These are phyloP conservation scores for Microcera coccophila DNA, from an alignment of 2,329 filamentous ascomycete species.

Conservation along the genomic window DNA sequence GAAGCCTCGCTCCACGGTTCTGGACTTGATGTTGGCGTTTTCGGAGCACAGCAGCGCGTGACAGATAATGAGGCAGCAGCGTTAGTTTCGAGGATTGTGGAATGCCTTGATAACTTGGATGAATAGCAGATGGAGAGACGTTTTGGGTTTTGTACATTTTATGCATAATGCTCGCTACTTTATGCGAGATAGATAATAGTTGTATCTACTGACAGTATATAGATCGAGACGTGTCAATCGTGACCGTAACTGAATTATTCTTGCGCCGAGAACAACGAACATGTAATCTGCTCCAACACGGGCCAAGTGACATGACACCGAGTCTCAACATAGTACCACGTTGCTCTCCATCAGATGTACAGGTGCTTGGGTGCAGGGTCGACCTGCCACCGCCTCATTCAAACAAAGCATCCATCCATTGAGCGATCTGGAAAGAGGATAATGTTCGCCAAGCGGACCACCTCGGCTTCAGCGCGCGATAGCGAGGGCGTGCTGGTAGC, in stretches of 20 bases:
- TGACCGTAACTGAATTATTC: too few relatives aligned
- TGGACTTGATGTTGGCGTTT: slow-evolving; percentile 39
- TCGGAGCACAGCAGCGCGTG: slow-evolving; percentile 32
- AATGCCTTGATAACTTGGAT: slow-evolving; percentile 12
- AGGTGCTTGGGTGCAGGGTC: too few relatives aligned
- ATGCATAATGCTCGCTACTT: too few relatives aligned
- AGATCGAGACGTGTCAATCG: too few relatives aligned
- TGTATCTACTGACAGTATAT: too few relatives aligned
- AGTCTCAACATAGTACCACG: not conserved
- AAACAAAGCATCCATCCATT: slow-evolving; percentile 32
- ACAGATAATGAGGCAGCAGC: slow-evolving; percentile 22
- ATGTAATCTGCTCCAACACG: too few relatives aligned
- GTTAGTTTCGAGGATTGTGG: slow-evolving; percentile 26
- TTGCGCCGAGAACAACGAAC: too few relatives aligned
- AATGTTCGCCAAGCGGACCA: slow-evolving; percentile 52
- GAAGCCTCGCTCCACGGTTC: slow-evolving; percentile 35
- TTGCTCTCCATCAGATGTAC: not conserved
- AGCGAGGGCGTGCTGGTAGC: slow-evolving; percentile 21
- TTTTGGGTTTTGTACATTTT: too few relatives aligned
- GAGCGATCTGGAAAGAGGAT: slow-evolving; percentile 53
- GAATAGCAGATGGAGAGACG: slow-evolving; percentile 2
- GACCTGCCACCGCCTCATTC: not conserved
- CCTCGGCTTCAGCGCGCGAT: slow-evolving; percentile 47
- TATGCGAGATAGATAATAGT: not conserved
- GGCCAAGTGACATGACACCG: too few relatives aligned